Conservation (phyloP, 2,329 filamentous ascomycete species). For the Ascochyta koolunga region DNA sequence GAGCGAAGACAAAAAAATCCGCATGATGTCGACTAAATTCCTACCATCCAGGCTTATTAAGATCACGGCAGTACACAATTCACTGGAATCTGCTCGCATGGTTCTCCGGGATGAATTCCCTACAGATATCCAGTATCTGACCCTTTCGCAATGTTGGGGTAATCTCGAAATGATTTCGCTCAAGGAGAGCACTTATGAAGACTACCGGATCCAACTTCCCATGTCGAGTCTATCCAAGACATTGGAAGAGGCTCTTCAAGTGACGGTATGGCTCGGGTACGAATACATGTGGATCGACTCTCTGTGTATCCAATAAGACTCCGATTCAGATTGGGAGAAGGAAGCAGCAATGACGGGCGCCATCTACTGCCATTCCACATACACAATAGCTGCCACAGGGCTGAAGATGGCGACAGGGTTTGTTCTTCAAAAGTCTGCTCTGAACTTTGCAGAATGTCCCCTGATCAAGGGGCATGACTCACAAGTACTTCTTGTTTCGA, state of each 20-base stretch:
- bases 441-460: background rate
- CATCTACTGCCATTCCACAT: conserved; percentile 11
- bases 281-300: conserved; percentile 20
- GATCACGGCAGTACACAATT: background rate
- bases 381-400: conserved; percentile 5
- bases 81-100: background rate
- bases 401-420: background rate
- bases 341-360: conserved; percentile 13
- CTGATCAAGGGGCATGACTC: background rate
- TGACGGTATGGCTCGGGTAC: conserved; percentile 1
- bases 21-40: background rate
- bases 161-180: background rate
- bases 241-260: conserved; percentile 1
- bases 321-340: conserved; percentile 6
- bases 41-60: background rate
- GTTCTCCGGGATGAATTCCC: background rate
- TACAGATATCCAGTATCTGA: background rate
- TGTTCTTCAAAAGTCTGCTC: conserved; percentile 2
- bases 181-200: background rate
- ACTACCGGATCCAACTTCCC: background rate
- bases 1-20: background rate
- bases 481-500: background rate
- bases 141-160: conserved; percentile 9
- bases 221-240: background rate
- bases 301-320: conserved; percentile 19